These are phyloP conservation scores for Nectriaceae sp. DNA, from an alignment of 2,329 filamentous ascomycete genomes.

Conservation along the genomic window DNA sequence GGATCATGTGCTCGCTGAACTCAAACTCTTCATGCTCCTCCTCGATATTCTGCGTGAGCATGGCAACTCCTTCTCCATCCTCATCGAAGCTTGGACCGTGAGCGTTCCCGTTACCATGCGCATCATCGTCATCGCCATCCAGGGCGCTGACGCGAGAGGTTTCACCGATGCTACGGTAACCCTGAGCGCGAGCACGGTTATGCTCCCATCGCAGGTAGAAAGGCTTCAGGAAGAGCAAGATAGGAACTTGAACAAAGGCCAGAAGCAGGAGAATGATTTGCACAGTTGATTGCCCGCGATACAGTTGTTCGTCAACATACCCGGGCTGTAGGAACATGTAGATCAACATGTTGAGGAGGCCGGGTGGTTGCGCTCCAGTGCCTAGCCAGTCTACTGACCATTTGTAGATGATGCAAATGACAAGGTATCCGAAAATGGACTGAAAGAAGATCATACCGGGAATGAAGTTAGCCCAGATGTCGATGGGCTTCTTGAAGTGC, in stretches of 20 bases:
- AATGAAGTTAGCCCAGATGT: constrained; percentile 96
- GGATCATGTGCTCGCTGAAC: constrained; percentile 96
- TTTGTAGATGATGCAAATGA: constrained; percentile 94
- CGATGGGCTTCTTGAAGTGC: constrained; percentile 92
- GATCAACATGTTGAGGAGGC: constrained; percentile 97
- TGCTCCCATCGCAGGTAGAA: constrained; percentile 94
- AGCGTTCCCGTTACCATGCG: constrained; percentile 51
- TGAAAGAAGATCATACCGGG: constrained; percentile 99
- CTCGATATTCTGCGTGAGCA: constrained; percentile 84
- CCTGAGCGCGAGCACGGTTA: constrained; percentile 82
- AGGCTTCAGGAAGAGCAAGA: constrained; percentile 92
- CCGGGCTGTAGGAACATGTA: constrained; percentile 98
- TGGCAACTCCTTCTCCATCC: constrained; percentile 79
- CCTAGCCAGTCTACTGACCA: constrained; percentile 86
- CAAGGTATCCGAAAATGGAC: constrained; percentile 95
- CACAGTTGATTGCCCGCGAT: constrained; percentile 72
- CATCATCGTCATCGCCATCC: constrained; percentile 80
- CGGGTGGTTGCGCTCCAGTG: constrained; percentile 70
- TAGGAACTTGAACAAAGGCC: constrained; percentile 83
- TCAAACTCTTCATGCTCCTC: constrained; percentile 97
- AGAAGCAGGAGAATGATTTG: constrained; percentile 80
- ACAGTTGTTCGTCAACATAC: constrained; percentile 71
- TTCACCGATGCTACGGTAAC: constrained; percentile 93
- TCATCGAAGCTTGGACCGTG: constrained; percentile 61
- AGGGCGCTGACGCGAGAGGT: constrained; percentile 84